A percentile compares a stretch with the other conserved stretches of the same genome.
phyloP scores from a whole-genome alignment of 1,284 basidiomycete species.

The Marasmius sp. region DNA sequence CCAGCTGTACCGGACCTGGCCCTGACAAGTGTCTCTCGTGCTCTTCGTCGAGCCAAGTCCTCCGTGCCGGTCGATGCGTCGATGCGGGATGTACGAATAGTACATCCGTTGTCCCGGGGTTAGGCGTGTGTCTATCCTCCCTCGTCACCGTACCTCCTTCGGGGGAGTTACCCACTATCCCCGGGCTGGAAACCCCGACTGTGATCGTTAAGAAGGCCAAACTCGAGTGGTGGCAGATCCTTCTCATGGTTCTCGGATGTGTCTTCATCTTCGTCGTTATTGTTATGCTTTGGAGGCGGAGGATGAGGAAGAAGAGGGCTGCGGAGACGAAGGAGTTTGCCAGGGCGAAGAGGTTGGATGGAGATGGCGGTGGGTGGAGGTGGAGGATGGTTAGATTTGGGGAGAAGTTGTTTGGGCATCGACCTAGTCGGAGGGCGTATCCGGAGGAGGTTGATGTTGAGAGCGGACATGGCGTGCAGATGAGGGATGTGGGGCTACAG shows the following conservation, averaged over 20 bases:
- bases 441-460: background rate
- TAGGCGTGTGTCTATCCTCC: slow-evolving; percentile 76
- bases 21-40: slow-evolving; percentile 71
- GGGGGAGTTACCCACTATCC: slow-evolving; percentile 55
- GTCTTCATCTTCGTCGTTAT: slow-evolving; percentile 72
- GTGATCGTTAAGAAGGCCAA: slow-evolving; percentile 27
- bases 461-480: too few relatives aligned
- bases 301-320: slow-evolving; percentile 63
- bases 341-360: slow-evolving; percentile 51
- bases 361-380: slow-evolving; percentile 47
- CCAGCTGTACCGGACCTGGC: slow-evolving; percentile 69
- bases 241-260: slow-evolving; percentile 78
- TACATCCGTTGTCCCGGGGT: slow-evolving; percentile 56
- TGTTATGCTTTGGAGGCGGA: slow-evolving; percentile 67
- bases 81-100: slow-evolving; percentile 55
- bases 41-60: slow-evolving; percentile 56
- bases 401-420: slow-evolving; percentile 54
- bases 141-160: slow-evolving; percentile 58
- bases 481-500: too few relatives aligned
- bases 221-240: slow-evolving; percentile 80
- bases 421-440: slow-evolving; percentile 26
- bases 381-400: slow-evolving; percentile 54
- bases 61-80: slow-evolving; percentile 65
- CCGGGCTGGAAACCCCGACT: slow-evolving; percentile 51
- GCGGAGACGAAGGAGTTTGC: slow-evolving; percentile 68